Base-by-base conservation (phyloP, 2,329 filamentous ascomycete genomes). In the Amylocarpus encephaloides region DNA sequence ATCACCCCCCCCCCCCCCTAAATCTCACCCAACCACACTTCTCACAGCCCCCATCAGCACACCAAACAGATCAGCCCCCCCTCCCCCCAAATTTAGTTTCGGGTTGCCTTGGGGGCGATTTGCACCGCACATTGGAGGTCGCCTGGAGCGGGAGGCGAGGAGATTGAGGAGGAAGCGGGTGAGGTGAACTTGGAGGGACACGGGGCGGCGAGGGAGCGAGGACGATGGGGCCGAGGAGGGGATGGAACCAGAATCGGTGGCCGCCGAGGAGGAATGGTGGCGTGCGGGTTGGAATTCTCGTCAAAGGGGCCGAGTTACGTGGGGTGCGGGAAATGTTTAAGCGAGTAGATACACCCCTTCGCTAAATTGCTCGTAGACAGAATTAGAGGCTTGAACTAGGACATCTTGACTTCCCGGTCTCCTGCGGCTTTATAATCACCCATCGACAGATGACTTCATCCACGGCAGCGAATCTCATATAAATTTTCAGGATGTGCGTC, bases 221-320 rank as follows among this genome's bases (percentile, higher is more conserved):
- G 30, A 40, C 6, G n/a, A 51, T 47, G 66, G 54, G 78, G 56
- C 33, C 72, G 26, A 2, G 70, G 68, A 34, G 70, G 59, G 3
- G 76, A 35, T 82, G 77, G 54, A 88, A 77, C 86, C 86, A 90
- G 66, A 85, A 82, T 45, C 79, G 75, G 67, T 86, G 80, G 0
- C 77, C 79, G 66, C 88, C 82, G 18, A 75, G 54, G 41, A 79
- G 71, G 6, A 85, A 61, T 19, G 55, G 59, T n/a, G 60, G 58
- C 13, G 74, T 73, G 64, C 70, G 74, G 16, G 29, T 34, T 1
- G 64, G 46, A n/a, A n/a, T n/a, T n/a, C n/a, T n/a, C n/a, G n/a
- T n/a, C n/a, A n/a, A n/a, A n/a, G n/a, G n/a, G n/a, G n/a, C n/a
- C n/a, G n/a, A n/a, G n/a, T n/a, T n/a, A n/a, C n/a, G n/a, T n/a